phyloP scores from a whole-genome alignment of 208 protist genomes.

The Sergeia podlipaevii region DNA sequence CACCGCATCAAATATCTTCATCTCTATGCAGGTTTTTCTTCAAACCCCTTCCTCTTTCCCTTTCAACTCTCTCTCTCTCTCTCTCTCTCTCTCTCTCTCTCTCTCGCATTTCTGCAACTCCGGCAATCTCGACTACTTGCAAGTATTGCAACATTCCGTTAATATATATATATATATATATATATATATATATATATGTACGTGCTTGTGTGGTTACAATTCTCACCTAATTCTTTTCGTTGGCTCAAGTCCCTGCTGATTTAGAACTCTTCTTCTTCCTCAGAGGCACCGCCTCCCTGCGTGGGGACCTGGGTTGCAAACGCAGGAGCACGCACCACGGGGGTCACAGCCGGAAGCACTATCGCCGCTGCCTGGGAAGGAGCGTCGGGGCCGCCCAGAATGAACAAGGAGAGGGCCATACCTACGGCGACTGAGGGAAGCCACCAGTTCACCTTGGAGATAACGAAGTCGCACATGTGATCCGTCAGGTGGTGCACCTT shows the following conservation, averaged over 20 bases:
- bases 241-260: background rate
- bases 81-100: background rate
- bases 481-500: slow-evolving; percentile 81
- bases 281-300: slow-evolving; percentile 22
- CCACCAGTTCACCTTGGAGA: slow-evolving; percentile 83
- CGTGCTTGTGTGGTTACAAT: too few relatives aligned
- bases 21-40: too few relatives aligned
- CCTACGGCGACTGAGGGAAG: slow-evolving; percentile 67
- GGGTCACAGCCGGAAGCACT: slow-evolving; percentile 36
- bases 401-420: slow-evolving; percentile 66
- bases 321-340: slow-evolving; percentile 41
- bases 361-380: slow-evolving; percentile 42
- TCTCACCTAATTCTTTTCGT: too few relatives aligned
- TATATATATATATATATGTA: too few relatives aligned
- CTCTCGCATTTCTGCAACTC: background rate
- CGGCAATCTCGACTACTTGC: too few relatives aligned
- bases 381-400: slow-evolving; percentile 69
- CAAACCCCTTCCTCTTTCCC: too few relatives aligned
- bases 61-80: background rate
- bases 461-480: slow-evolving; percentile 65
- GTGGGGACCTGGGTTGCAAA: slow-evolving; percentile 44
- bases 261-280: slow-evolving; percentile 68
- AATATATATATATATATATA: too few relatives aligned
- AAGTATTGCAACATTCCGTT: too few relatives aligned
- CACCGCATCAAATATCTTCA: too few relatives aligned